These are phyloP conservation scores for Neofusicoccum cordaticola DNA, from an alignment of 2,329 filamentous ascomycete species.

Conservation along the genomic window DNA sequence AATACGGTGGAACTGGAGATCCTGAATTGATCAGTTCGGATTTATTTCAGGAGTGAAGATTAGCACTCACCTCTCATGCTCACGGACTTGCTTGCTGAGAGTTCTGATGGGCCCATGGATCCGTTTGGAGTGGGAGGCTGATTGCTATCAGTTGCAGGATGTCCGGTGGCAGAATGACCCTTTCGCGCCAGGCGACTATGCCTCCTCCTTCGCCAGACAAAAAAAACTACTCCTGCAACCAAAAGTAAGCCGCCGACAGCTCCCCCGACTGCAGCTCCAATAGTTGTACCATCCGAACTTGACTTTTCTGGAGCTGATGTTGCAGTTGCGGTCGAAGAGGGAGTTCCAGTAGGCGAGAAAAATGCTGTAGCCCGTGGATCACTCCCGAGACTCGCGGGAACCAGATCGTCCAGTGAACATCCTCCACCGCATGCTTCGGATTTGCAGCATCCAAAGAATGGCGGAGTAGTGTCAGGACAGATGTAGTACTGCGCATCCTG, in stretches of 20 bases:
- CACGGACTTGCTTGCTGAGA: neutral
- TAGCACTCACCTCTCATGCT: neutral
- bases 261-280: neutral
- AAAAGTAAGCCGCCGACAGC: neutral
- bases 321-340: neutral
- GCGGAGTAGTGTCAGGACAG: conserved; percentile 27
- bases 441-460: conserved; percentile 41
- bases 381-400: neutral
- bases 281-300: neutral
- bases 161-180: neutral
- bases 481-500: conserved; percentile 32
- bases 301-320: neutral
- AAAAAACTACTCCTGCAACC: neutral
- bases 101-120: neutral
- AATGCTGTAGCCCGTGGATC: neutral
- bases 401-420: neutral
- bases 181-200: neutral
- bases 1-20: neutral
- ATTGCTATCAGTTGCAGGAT: neutral
- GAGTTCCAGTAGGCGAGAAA: neutral
- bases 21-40: neutral
- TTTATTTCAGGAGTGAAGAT: too few relatives aligned
- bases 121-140: neutral
- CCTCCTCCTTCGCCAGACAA: neutral
- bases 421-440: neutral